Percentiles rank a stretch among this genome's conserved stretches.
phyloP scores from a whole-genome alignment of 805 yeast genomes.

The Saturnispora dispora region DNA sequence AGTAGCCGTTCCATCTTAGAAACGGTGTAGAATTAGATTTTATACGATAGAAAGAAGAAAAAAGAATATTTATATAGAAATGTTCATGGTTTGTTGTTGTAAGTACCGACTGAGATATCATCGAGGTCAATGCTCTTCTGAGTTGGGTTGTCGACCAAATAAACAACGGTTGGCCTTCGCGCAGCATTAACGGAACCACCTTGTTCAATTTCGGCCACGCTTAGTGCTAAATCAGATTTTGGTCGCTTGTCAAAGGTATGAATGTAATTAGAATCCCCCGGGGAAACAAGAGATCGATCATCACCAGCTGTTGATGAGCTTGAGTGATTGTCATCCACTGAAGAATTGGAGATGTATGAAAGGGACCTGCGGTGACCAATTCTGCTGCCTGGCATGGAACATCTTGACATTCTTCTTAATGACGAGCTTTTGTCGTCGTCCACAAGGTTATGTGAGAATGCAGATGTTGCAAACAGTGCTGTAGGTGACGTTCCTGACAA shows the following conservation, averaged over 20 bases:
- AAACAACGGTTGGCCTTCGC: background rate
- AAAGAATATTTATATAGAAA: background rate
- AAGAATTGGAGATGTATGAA: background rate
- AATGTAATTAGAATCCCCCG: background rate
- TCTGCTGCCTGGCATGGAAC: background rate
- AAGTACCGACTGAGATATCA: background rate
- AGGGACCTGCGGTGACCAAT: slow-evolving; percentile 5
- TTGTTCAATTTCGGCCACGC: background rate
- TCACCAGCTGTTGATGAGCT: background rate
- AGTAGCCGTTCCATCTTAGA: too few relatives aligned
- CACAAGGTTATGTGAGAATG: background rate
- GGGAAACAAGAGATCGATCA: background rate
- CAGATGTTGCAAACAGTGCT: background rate
- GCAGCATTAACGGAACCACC: background rate
- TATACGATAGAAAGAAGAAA: background rate
- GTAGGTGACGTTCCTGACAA: background rate
- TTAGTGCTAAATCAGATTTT: background rate
- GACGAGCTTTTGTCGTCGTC: background rate
- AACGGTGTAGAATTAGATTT: background rate
- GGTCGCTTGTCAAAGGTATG: background rate
- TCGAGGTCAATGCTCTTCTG: background rate
- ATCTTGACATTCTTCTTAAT: slow-evolving; percentile 3
- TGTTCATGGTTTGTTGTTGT: background rate
- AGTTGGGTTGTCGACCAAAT: background rate
- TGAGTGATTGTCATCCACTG: background rate